Evolutionary conservation across 371 early-diverging fungal species (phyloP).

Genomic region (Umbelopsis sp.): DNA sequence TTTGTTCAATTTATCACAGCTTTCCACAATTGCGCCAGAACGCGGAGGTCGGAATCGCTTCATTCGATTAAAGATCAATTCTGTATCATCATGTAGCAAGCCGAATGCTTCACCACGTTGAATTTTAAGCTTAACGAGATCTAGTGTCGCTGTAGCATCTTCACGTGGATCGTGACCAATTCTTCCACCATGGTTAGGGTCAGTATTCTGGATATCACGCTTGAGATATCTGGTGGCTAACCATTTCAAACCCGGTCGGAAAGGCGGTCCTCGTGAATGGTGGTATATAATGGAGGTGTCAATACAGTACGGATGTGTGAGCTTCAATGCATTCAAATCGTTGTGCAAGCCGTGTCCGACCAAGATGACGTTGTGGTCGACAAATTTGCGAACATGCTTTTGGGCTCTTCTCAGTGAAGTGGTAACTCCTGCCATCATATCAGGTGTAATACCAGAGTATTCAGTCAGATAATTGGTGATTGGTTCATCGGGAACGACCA

Average conservation of each 20-base stretch:
- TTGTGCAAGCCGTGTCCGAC: conserved; percentile 52
- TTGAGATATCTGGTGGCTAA: conserved; percentile 62
- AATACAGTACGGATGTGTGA: conserved; percentile 68
- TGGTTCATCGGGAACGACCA: conserved; percentile 68
- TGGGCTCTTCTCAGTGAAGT: conserved; percentile 65
- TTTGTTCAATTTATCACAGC: conserved; percentile 24
- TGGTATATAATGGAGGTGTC: conserved; percentile 76
- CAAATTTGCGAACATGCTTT: conserved; percentile 51
- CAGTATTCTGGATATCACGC: conserved; percentile 60
- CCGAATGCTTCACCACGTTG: conserved; percentile 55
- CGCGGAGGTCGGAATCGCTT: conserved; percentile 39
- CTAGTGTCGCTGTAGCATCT: conserved; percentile 77
- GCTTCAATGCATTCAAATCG: conserved; percentile 42
- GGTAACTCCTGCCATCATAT: conserved; percentile 53
- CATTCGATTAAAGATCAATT: conserved; percentile 57
- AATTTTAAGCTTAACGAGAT: conserved; percentile 67
- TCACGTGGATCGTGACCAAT: conserved; percentile 79
- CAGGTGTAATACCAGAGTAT: conserved; percentile 72
- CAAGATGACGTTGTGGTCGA: conserved; percentile 63
- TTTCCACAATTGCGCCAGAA: conserved; percentile 50
- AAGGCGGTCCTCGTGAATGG: conserved; percentile 63
- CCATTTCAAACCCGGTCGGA: conserved; percentile 56
- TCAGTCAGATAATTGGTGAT: conserved; percentile 75
- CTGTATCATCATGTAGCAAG: conserved; percentile 40
- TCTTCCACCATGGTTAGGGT: conserved; percentile 26